Conservation (phyloP, 352 stramenopile species). For the Aphanomyces stellatus region DNA sequence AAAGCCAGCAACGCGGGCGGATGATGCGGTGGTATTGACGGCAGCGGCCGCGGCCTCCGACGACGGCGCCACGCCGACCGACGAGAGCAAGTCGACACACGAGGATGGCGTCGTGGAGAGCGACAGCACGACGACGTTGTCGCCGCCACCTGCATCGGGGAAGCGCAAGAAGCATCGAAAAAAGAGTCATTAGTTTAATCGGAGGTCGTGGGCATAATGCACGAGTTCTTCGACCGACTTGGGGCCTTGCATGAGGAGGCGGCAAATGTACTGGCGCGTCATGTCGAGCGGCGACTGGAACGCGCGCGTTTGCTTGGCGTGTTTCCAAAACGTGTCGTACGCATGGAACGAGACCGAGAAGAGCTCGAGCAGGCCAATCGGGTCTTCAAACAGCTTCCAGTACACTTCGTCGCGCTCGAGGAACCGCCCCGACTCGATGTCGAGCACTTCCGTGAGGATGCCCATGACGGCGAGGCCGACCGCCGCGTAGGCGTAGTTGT, state of each 20-base stretch:
- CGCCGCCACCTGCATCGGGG: no score
- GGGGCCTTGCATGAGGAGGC: conserved; percentile 57
- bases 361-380: conserved; percentile 73
- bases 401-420: conserved; percentile 67
- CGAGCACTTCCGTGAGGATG: conserved; percentile 54
- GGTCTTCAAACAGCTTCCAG: conserved; percentile 80
- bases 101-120: no score
- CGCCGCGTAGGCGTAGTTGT: conserved; percentile 46
- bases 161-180: neutral
- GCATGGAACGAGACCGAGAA: conserved; percentile 64
- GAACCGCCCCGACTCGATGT: conserved; percentile 64
- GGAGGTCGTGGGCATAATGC: conserved; percentile 37
- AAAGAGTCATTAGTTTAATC: neutral
- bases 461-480: conserved; percentile 45
- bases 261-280: conserved; percentile 54
- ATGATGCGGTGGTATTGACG: no score
- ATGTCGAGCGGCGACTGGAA: conserved; percentile 63
- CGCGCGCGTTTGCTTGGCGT: conserved; percentile 35
- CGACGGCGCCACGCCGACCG: no score
- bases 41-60: no score
- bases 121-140: no score
- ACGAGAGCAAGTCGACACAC: no score
- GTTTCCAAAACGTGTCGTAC: conserved; percentile 64
- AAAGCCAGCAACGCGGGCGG: no score
- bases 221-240: conserved; percentile 51